These are phyloP conservation scores for Oryza meyeriana DNA, from an alignment of 176 grass and related monocot species.

Conservation along the genomic window DNA sequence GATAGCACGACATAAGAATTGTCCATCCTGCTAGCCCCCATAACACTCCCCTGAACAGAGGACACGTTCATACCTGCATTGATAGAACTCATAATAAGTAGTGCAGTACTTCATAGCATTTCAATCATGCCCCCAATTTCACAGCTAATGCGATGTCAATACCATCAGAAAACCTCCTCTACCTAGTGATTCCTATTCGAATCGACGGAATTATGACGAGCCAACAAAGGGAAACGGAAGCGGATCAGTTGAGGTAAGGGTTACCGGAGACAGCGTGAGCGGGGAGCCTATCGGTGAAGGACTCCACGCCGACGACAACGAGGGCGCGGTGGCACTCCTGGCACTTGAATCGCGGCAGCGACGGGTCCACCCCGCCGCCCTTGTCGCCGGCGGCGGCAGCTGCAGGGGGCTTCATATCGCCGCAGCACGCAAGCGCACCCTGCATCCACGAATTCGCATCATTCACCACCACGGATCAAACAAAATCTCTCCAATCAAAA, in stretches of 20 bases:
- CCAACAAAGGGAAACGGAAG: neutral
- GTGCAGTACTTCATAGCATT: neutral
- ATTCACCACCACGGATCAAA: neutral
- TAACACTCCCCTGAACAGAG: slow-evolving; percentile 67
- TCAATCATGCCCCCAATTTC: neutral
- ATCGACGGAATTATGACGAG: neutral
- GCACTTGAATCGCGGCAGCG: slow-evolving; percentile 66
- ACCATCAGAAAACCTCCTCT: neutral
- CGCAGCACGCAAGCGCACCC: neutral
- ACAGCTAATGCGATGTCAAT: neutral
- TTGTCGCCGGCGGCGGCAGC: slow-evolving; percentile 27
- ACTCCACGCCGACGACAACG: slow-evolving; percentile 65
- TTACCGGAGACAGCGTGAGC: slow-evolving; percentile 38
- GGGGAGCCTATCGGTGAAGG: slow-evolving; percentile 61
- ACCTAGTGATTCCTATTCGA: neutral
- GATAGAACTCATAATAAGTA: neutral
- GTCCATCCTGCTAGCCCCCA: slow-evolving; percentile 81
- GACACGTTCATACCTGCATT: slow-evolving; percentile 72
- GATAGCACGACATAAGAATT: slow-evolving; percentile 79
- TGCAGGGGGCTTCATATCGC: slow-evolving; percentile 42
- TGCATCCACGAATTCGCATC: neutral
- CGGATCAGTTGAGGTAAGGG: slow-evolving; percentile 20
- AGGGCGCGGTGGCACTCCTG: slow-evolving; percentile 71
- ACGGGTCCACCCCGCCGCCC: slow-evolving; percentile 43
- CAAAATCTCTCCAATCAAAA: neutral